Conservation (phyloP, 164 flowering plant species). For the Litsea cubeba region DNA sequence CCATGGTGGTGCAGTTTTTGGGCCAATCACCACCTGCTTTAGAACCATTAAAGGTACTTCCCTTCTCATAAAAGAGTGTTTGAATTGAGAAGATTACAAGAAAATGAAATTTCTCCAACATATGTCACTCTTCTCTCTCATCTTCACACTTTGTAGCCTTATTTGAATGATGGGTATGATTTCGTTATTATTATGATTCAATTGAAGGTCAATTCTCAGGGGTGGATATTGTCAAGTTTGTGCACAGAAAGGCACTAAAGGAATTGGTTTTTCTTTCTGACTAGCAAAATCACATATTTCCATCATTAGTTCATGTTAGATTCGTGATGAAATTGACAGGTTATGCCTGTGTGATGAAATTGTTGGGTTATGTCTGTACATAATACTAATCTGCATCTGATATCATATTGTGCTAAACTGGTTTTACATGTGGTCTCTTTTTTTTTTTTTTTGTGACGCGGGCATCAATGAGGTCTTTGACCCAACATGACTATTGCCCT, state of each 20-base stretch:
- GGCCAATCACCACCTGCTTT: slow-evolving; percentile 47
- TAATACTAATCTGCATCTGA: no score
- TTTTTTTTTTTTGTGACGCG: no score
- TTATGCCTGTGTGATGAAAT: no score
- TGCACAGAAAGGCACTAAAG: neutral
- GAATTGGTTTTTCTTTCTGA: neutral
- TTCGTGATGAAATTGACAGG: no score
- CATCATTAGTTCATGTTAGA: no score
- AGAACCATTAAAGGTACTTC: slow-evolving; percentile 45
- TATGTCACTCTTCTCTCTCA: slow-evolving; percentile 11
- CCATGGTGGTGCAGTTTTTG: slow-evolving; percentile 51
- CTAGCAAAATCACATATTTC: no score
- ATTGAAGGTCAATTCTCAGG: neutral
- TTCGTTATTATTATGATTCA: neutral
- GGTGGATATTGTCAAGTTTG: neutral
- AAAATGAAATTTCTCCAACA: slow-evolving; percentile 61
- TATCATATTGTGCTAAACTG: no score
- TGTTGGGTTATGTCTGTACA: no score
- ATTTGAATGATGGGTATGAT: neutral
- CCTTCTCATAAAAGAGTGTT: slow-evolving; percentile 22
- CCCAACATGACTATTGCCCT: no score
- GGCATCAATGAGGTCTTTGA: no score
- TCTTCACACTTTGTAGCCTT: neutral
- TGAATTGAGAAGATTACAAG: slow-evolving; percentile 66
- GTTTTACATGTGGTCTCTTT: no score